Evolutionary conservation across 2,329 filamentous ascomycete genomes (phyloP).

Genomic region (Neonectria ditissima): DNA sequence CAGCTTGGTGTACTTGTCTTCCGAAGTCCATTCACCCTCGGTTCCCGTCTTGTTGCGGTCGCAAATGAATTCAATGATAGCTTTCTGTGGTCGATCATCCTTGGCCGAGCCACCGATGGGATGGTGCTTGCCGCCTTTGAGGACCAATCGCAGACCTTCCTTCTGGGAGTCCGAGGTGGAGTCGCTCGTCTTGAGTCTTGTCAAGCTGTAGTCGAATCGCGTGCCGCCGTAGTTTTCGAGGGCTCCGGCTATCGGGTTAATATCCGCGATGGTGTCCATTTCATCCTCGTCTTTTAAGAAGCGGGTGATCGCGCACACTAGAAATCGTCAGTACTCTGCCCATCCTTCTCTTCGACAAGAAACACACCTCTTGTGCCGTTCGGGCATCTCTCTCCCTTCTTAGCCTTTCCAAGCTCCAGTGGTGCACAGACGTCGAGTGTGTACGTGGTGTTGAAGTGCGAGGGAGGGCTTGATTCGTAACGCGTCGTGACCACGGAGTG

Average conservation of each 20-base stretch:
- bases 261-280: conserved; percentile 62
- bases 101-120: conserved; percentile 61
- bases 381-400: conserved; percentile 72
- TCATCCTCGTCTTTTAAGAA: conserved; percentile 63
- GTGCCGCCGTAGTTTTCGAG: conserved; percentile 69
- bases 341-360: neutral
- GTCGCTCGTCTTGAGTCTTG: conserved; percentile 73
- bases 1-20: conserved; percentile 62
- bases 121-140: conserved; percentile 70
- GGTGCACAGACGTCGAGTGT: conserved; percentile 81
- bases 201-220: conserved; percentile 73
- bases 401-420: conserved; percentile 70
- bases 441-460: conserved; percentile 77
- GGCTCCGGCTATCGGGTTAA: conserved; percentile 81
- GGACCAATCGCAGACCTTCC: conserved; percentile 77
- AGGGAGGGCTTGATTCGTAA: conserved; percentile 63
- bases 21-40: conserved; percentile 73
- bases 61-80: conserved; percentile 88
- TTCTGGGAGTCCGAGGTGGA: conserved; percentile 73
- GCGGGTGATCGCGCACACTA: conserved; percentile 82
- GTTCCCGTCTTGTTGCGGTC: conserved; percentile 77
- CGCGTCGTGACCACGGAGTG: conserved; percentile 74
- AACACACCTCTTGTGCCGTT: conserved; percentile 74
- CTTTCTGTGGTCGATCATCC: conserved; percentile 72
- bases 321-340: conserved; percentile 21